phyloP scores from a whole-genome alignment of 1,139 yeast genomes.

The Diutina scorzettiae region DNA sequence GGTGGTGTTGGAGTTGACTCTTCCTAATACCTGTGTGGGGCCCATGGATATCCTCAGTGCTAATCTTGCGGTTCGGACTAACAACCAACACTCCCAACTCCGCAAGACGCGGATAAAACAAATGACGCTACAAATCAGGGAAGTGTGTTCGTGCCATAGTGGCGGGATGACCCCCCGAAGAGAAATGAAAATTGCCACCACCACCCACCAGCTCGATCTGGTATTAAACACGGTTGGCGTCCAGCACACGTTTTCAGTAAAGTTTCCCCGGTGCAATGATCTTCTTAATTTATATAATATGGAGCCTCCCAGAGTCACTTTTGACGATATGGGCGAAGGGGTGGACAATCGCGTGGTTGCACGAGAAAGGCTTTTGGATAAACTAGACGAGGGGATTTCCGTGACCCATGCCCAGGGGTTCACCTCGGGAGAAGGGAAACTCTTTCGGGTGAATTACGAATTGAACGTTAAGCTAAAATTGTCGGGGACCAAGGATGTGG shows the following conservation, averaged over 20 bases:
- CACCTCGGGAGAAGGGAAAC: slow-evolving; percentile 34
- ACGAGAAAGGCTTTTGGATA: slow-evolving; percentile 9
- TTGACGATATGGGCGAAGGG: neutral
- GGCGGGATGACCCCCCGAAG: slow-evolving; percentile 33
- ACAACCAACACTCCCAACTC: slow-evolving; percentile 21
- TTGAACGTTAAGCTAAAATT: slow-evolving; percentile 36
- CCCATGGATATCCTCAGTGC: slow-evolving; percentile 35
- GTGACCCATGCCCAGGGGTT: slow-evolving; percentile 34
- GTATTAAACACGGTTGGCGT: slow-evolving; percentile 23
- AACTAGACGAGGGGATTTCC: slow-evolving; percentile 30
- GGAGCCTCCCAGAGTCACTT: neutral
- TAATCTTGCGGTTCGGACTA: slow-evolving; percentile 25
- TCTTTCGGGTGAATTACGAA: slow-evolving; percentile 44
- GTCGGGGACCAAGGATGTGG: slow-evolving; percentile 40
- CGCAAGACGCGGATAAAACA: slow-evolving; percentile 30
- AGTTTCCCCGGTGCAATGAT: slow-evolving; percentile 29
- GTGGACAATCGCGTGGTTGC: slow-evolving; percentile 7
- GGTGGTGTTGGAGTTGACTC: slow-evolving; percentile 27
- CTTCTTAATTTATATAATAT: slow-evolving; percentile 18
- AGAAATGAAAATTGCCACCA: slow-evolving; percentile 23
- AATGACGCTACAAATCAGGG: slow-evolving; percentile 38
- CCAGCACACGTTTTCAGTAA: slow-evolving; percentile 16
- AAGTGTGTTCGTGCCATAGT: slow-evolving; percentile 35
- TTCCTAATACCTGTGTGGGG: slow-evolving; percentile 37
- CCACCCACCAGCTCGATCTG: slow-evolving; percentile 15